Conservation (phyloP, 768 basidiomycete genomes). For the Goffeauzyma gilvescens region DNA sequence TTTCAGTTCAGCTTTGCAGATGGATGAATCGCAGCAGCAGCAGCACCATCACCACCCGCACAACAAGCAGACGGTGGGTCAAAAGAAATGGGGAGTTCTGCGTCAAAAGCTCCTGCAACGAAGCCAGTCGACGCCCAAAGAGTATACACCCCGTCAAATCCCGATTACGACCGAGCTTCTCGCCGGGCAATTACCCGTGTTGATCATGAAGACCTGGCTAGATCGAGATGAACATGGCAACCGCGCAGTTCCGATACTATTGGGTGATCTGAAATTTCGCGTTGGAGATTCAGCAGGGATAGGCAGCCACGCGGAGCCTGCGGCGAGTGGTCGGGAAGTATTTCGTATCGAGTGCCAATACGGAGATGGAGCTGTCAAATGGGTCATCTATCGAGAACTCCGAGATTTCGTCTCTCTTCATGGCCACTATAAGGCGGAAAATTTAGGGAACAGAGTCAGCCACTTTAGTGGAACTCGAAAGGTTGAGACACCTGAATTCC, state of each 20-base stretch:
- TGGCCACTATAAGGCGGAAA: slow-evolving; percentile 69
- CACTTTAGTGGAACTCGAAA: slow-evolving; percentile 53
- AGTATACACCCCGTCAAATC: slow-evolving; percentile 16
- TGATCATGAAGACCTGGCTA: slow-evolving; percentile 32
- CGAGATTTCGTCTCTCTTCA: slow-evolving; percentile 81
- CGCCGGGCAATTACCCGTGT: slow-evolving; percentile 29
- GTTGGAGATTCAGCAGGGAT: slow-evolving; percentile 31
- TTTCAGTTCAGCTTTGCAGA: neutral
- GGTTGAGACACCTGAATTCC: slow-evolving; percentile 71
- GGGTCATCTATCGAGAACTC: slow-evolving; percentile 60
- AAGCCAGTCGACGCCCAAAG: neutral
- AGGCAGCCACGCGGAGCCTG: slow-evolving; percentile 11
- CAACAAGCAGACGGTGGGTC: slow-evolving; percentile 12
- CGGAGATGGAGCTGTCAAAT: slow-evolving; percentile 71
- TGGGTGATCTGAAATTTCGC: slow-evolving; percentile 30
- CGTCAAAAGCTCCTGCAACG: slow-evolving; percentile 20
- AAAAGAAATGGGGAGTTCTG: slow-evolving; percentile 23
- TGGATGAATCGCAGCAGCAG: too few relatives aligned
- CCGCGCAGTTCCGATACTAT: slow-evolving; percentile 29
- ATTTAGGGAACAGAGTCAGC: slow-evolving; percentile 34
- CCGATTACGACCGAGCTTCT: slow-evolving; percentile 31
- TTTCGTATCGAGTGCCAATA: slow-evolving; percentile 55
- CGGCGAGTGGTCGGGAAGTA: slow-evolving; percentile 28
- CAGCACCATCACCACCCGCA: too few relatives aligned
- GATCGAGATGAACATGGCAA: slow-evolving; percentile 32